Base-by-base conservation (phyloP, 148 eudicot species). In the Persicaria maculosa region DNA sequence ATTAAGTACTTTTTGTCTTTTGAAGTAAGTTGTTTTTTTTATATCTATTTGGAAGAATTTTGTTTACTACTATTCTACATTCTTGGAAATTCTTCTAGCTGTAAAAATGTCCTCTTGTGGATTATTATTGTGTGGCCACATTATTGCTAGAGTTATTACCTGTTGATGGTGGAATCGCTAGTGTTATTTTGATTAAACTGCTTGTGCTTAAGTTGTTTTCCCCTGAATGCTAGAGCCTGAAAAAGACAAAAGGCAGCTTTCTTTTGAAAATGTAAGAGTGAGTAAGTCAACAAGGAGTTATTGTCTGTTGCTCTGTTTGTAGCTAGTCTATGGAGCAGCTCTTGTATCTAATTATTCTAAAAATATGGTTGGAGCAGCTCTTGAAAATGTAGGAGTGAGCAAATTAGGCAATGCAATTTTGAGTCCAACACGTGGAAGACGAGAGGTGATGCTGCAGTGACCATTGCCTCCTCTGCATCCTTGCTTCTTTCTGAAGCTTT, bases 401-500 rank as follows among this genome's bases (percentile, higher is more conserved):
- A 22, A 7, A 7, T 11, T 62, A 16, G 44, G n/a, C 69, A 64
- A 45, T 64, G 5, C 14, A 64, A 45, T 15, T 36, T 9, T 36
- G 17, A 36, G 69, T 40, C n/a, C 45, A 17, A 36, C 25, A 31
- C 45, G 11, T 16, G 25, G 79, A 73, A 80, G 86, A 72, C 71
- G 86, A 75, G 79, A 83, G 4, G 83, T 77, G 3, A 46, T 80
- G 65, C 75, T 83, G 61, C 77, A 48, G 80, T 80, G 17, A 77
- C 71, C 10, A 46, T 75, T 16, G 65, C n/a, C 16, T 22, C 67
- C 67, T 68, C 12, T 75, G 72, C 72, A 62, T 43, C 44, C 53
- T 50, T 22, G 54, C 61, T 31, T 45, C 68, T 57, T 25, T 59
- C 40, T 4, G 69, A 64, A 8, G 70, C 50, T 10, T 50, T 74